Evolutionary conservation across 805 yeast genomes (phyloP).

Genomic region (Priceomyces haplophilus): DNA sequence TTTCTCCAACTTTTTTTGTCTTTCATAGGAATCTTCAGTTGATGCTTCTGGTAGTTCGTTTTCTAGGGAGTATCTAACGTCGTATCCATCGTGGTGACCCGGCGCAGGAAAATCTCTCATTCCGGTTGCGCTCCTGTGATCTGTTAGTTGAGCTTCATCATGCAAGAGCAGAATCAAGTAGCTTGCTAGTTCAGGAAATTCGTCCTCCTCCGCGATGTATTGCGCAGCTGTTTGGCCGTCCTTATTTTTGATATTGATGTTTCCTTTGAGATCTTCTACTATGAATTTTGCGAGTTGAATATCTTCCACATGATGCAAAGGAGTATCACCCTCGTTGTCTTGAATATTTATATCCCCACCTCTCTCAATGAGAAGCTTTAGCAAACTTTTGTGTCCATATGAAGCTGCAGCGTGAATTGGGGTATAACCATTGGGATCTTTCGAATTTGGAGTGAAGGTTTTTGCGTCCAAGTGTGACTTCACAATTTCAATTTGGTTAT

Average conservation of each 20-base stretch:
- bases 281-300: constrained; percentile 59
- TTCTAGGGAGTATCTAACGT: constrained; percentile 57
- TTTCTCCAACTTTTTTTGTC: constrained; percentile 61
- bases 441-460: constrained; percentile 59
- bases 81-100: constrained; percentile 43
- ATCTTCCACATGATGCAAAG: constrained; percentile 87
- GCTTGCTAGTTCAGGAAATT: constrained; percentile 70
- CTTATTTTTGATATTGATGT: constrained; percentile 56
- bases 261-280: constrained; percentile 67
- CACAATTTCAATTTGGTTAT: constrained; percentile 63
- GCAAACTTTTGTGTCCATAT: constrained; percentile 73
- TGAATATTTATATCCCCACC: constrained; percentile 82
- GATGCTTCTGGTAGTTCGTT: constrained; percentile 30
- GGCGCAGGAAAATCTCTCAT: constrained; percentile 31
- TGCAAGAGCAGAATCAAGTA: constrained; percentile 51
- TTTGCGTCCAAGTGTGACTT: constrained; percentile 52
- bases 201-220: constrained; percentile 80
- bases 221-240: constrained; percentile 76
- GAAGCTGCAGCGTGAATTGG: constrained; percentile 98
- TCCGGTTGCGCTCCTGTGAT: constrained; percentile 10
- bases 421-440: constrained; percentile 93
- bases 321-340: constrained; percentile 93
- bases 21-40: constrained; percentile 46
- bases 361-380: constrained; percentile 49
- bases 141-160: constrained; percentile 25